Evolutionary conservation across 2,329 filamentous ascomycete genomes (phyloP), one percentile per base, ranked within the genome.

Genomic region (Tricladium varicosporioides): DNA sequence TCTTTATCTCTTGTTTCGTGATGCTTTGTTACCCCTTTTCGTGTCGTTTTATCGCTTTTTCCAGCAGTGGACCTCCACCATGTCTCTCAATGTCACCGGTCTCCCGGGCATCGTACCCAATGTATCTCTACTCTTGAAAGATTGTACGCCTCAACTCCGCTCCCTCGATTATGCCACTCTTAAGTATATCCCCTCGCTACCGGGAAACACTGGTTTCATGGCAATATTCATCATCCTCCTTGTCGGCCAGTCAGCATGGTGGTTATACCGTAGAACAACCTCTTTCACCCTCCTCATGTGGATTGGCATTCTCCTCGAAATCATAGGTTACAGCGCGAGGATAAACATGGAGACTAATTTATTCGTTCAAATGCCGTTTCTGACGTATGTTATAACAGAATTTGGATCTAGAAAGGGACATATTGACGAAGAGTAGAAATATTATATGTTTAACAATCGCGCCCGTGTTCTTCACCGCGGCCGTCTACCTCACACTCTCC

Each of bases 401-500:
- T 9, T 43, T 40, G n/a, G 11, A 42, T 27, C 22, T 18, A 5
- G 5, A 18, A 36, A 48, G 8, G 18, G n/a, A 13, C 16, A 5
- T 13, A 42, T 43, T 45, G 18, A 18, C 16, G 1, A 22, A n/a
- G 5, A 18, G 1, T 36, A 43, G 43, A 22, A 48, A 86, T 63
- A 82, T 85, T 69, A 78, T 85, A 27, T 80, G 76, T 5, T 73
- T 85, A 11, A 69, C 65, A 4, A 65, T 67, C n/a, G 62, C 56
- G 5, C 62, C 61, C 13, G 53, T 82, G 42, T 77, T 86, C 59
- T 76, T 85, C 71, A 83, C 82, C 73, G 80, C 82, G 62, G 78
- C 78, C 68, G 78, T 86, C 69, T 87, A 86, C 73, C 77, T 87
- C 61, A 62, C 84, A 46, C 72, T 71, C 3, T 81, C 81, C 45